Evolutionary conservation across 2,329 filamentous ascomycete species (phyloP).

Genomic region (Macrophomina tecta): DNA sequence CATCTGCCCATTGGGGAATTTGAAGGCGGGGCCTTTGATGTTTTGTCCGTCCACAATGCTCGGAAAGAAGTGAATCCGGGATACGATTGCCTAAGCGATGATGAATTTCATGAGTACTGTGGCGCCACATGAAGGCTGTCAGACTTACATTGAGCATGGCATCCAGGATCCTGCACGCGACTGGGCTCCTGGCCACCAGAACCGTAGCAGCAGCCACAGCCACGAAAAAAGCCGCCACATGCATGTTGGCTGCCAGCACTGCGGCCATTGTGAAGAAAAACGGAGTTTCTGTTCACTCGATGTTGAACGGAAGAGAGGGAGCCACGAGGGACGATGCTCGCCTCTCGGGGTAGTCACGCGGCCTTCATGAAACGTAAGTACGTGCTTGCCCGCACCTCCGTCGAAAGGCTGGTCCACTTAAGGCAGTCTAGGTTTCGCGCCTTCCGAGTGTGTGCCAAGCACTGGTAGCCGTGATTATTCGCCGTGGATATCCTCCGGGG

Average conservation of each 20-base stretch:
- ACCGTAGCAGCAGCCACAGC: neutral
- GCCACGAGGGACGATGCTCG: neutral
- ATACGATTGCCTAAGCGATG: neutral
- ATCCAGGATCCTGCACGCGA: neutral
- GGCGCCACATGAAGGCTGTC: neutral
- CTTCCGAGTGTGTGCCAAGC: neutral
- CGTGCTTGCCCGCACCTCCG: too few relatives aligned
- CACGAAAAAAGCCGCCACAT: neutral
- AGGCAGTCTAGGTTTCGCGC: neutral
- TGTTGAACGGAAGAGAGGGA: neutral
- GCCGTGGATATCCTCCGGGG: slow-evolving; percentile 8
- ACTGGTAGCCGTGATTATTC: neutral
- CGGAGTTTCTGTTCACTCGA: neutral
- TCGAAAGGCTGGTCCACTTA: neutral
- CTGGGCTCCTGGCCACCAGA: neutral
- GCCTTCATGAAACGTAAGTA: neutral
- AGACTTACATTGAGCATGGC: slow-evolving; percentile 6
- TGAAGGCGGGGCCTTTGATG: slow-evolving; percentile 23
- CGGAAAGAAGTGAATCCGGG: neutral
- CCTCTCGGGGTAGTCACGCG: neutral
- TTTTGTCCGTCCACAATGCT: slow-evolving; percentile 17
- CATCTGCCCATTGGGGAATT: slow-evolving; percentile 25
- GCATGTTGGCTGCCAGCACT: neutral
- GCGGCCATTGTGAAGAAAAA: neutral
- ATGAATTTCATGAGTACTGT: neutral